Base-by-base conservation (phyloP, 257 asterid species). In the Perilla frutescens region DNA sequence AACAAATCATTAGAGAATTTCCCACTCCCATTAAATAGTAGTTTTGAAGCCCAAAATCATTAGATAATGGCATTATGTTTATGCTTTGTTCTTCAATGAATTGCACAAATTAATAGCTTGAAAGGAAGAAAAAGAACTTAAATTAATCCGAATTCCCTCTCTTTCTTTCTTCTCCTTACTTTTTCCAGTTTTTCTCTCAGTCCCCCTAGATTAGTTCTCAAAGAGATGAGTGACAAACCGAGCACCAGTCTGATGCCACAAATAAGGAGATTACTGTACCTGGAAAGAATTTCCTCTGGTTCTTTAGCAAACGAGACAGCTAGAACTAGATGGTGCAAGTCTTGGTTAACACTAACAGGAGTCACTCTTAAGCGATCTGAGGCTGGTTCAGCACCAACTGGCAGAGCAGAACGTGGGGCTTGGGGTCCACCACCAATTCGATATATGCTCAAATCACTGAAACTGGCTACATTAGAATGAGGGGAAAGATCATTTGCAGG, bases 401-500 rank as follows among this genome's bases (percentile, higher is more conserved):
- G 99, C 72, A 95, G 83, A 85, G 99, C 99, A 73, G 99, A 95
- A 54, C 97, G 96, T 53, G 99, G 98, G 73, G 98, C 99, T 77
- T 84, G 94, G 51, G 98, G 99, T 15, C 99, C 98, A 50, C 99
- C 98, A 15, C 98, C 99, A 7, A 92, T 63, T 70, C 96, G 91
- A 71, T 86, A 95, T 60, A 92, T 83, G 75, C 81, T 83, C 77
- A 95, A 75, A 72, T 95, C 97, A 66, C 85, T 84, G 82, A 90
- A 92, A 79, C 75, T 89, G 54, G 83, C 95, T 4, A 83, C 66
- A 78, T 89, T 95, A 8, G 99, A 92, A 83, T 95, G 98, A 3
- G 99, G 99, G 20, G 99, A 90, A 20, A 95, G 96, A 79, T 95
- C 99, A 77, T 95, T 92, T 31, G 97, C 72, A 47, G 78, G 89